phyloP scores from a whole-genome alignment of 306 rosid species.

The Cucurbita ficifolia region DNA sequence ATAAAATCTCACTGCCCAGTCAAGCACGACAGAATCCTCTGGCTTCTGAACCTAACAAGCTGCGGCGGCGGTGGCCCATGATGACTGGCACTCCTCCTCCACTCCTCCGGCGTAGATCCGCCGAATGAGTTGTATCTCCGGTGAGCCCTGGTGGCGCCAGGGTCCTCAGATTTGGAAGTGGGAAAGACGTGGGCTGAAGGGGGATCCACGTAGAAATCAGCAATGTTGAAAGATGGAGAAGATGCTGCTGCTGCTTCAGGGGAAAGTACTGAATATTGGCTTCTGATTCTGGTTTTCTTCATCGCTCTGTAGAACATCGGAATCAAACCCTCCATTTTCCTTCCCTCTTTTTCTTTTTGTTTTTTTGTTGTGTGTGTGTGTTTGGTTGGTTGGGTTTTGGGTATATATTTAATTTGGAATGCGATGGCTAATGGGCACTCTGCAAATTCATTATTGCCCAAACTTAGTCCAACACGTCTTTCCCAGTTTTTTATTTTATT shows the following conservation, averaged over 20 bases:
- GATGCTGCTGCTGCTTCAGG: neutral
- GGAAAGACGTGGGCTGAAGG: neutral
- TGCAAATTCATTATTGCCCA: neutral
- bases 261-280: constrained; percentile 7
- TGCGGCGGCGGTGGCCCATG: neutral
- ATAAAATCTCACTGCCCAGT: neutral
- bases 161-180: too few species aligned
- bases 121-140: neutral
- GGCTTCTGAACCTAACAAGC: constrained; percentile 5
- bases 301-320: constrained; percentile 26
- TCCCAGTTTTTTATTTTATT: neutral
- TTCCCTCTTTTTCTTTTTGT: neutral
- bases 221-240: neutral
- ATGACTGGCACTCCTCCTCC: neutral
- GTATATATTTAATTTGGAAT: neutral
- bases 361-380: neutral
- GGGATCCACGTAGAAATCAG: constrained; percentile 4
- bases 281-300: constrained; percentile 9
- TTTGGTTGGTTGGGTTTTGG: neutral
- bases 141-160: neutral
- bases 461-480: constrained; percentile 1
- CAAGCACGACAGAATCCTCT: constrained; percentile 4
- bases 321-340: constrained; percentile 22
- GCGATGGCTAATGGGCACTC: neutral
- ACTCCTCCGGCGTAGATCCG: neutral